Conservation (phyloP, 148 eudicot species). For the Oxyria digyna region DNA sequence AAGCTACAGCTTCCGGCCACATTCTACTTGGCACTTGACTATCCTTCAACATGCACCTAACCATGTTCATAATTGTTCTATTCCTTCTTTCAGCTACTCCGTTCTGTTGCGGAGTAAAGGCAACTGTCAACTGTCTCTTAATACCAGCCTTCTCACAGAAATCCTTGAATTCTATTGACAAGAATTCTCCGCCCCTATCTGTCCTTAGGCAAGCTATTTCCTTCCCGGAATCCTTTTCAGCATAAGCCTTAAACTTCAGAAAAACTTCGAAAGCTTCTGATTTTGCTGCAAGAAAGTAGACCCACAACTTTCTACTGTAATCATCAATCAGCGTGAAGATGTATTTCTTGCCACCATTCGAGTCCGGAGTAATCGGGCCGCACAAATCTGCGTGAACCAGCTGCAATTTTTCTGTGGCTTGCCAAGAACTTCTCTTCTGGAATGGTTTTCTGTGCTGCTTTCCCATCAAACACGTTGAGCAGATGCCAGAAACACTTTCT, state of each 20-base stretch:
- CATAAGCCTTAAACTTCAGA: neutral
- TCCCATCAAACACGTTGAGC: neutral
- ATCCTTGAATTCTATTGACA: neutral
- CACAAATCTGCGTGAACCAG: too few species aligned
- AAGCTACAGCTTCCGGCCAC: conserved; percentile 8
- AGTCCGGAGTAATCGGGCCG: too few species aligned
- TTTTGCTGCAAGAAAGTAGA: conserved; percentile 6
- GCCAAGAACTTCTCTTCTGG: neutral
- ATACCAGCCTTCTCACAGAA: conserved; percentile 8
- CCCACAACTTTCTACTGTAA: conserved; percentile 9
- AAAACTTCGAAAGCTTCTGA: conserved; percentile 6
- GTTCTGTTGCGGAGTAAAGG: conserved; percentile 14
- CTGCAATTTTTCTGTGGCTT: neutral
- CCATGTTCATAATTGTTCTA: conserved; percentile 10
- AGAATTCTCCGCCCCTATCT: conserved; percentile 5
- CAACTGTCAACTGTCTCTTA: conserved; percentile 5
- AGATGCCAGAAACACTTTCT: neutral
- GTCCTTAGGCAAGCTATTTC: neutral
- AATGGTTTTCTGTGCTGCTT: conserved; percentile 4
- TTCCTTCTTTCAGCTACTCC: conserved; percentile 5
- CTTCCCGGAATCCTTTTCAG: conserved; percentile 10
- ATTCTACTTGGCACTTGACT: conserved; percentile 5
- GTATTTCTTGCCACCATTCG: too few species aligned
- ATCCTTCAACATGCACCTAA: conserved; percentile 7
- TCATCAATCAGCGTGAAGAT: conserved; percentile 7